Percentiles rank a stretch among this genome's conserved stretches.
Conservation (phyloP, 2,329 filamentous ascomycete species). For the Fusarium chaquense region DNA sequence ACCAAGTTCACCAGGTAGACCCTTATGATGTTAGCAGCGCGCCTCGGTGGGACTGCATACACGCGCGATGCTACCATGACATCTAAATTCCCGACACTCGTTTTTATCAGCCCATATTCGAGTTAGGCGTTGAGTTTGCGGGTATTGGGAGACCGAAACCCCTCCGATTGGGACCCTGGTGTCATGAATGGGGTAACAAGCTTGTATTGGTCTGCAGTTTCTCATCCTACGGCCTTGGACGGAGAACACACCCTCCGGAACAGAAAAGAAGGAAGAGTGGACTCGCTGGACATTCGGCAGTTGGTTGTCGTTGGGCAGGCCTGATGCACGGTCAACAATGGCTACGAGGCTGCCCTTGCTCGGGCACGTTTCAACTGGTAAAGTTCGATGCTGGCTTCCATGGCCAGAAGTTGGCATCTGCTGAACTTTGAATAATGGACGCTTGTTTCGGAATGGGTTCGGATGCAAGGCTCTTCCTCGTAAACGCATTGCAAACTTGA, state of each 20-base stretch:
- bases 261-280: constrained; percentile 1
- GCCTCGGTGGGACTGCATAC: neutral
- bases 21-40: neutral
- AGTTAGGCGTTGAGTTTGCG: neutral
- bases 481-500: neutral
- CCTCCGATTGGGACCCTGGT: constrained; percentile 7
- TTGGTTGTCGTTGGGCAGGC: neutral
- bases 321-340: constrained; percentile 6
- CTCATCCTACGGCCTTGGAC: neutral
- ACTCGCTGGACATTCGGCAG: constrained; percentile 10
- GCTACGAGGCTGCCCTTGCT: constrained; percentile 24
- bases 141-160: constrained; percentile 10
- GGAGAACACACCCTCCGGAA: constrained; percentile 12
- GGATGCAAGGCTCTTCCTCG: neutral
- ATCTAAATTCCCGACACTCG: constrained; percentile 2
- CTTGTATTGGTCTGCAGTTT: neutral
- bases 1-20: neutral
- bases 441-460: neutral
- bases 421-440: neutral
- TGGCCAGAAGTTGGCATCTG: neutral
- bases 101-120: constrained; percentile 18
- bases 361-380: neutral
- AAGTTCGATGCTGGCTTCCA: neutral
- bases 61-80: constrained; percentile 25
- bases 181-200: constrained; percentile 11